A percentile compares a stretch with the other conserved stretches of the same genome.
These are phyloP conservation scores for Sclerotinia sclerotiorum DNA, from an alignment of 2,329 filamentous ascomycete genomes.

Conservation along the genomic window DNA sequence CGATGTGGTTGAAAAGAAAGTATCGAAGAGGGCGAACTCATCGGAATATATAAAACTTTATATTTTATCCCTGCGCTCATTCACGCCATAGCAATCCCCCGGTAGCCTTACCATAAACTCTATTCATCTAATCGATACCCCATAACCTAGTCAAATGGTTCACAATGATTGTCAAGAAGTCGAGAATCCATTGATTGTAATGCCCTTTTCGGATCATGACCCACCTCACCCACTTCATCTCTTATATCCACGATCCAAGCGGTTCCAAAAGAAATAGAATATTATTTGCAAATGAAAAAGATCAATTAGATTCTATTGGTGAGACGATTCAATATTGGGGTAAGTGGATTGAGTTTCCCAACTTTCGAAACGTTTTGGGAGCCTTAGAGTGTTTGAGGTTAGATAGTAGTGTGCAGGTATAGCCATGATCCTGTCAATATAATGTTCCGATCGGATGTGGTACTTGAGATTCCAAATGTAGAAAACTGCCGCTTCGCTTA, in stretches of 20 bases:
- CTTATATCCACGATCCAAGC: not conserved
- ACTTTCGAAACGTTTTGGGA: not conserved
- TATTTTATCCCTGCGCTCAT: not conserved
- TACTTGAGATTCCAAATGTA: not conserved
- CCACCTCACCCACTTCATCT: not conserved
- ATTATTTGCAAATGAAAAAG: not conserved
- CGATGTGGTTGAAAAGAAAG: not conserved
- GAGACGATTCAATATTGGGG: not conserved
- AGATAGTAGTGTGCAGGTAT: not conserved
- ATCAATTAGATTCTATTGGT: not conserved
- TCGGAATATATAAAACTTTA: constrained; percentile 8
- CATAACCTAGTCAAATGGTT: not conserved
- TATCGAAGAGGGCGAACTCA: not conserved
- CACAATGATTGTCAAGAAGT: constrained; percentile 11
- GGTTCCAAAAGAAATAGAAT: not conserved
- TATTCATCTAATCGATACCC: not conserved
- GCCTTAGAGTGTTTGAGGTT: constrained; percentile 6
- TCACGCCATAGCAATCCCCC: not conserved
- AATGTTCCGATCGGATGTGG: not conserved
- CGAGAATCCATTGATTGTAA: constrained; percentile 15
- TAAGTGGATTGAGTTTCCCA: not conserved
- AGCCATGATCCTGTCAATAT: not conserved
- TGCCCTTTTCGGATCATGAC: too few relatives aligned
- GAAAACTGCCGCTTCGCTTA: not conserved
- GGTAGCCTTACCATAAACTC: not conserved